Base-by-base conservation (phyloP, 192 early-diverging fungal species). In the Obelidium mucronatum region DNA sequence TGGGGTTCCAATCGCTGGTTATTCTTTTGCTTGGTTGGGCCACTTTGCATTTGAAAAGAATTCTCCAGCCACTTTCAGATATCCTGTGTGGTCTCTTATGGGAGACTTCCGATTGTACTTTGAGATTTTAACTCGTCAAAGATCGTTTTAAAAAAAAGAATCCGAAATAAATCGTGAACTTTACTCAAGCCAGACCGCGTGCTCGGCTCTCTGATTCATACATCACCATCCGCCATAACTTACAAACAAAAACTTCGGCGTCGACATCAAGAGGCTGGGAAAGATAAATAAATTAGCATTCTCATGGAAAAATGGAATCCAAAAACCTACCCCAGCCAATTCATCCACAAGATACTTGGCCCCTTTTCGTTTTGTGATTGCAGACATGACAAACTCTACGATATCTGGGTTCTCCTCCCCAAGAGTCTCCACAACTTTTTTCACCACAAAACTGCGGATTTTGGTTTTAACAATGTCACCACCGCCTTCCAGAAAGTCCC, bases 191-290 rank as follows among this genome's bases (percentile, higher is more conserved):
- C 40, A 91, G 77, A 8, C 90, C 88, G 30, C 75, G 73, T 19
- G 86, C 80, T 68, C 88, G 80, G 35, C 88, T 82, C 78, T 96
- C 94, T 2, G 92, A 94, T 73, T 96, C 94, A 79, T 87, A 94
- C 44, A 96, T 93, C 13, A 96, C 75, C 85, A 90, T 92, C 48
- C 94, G 86, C 96, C 96, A 99, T 13, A 98, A 80, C 66, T 91
- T 91, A 76, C 90, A 90, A 8, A 97, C 95, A 88, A 99, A 93
- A 36, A 88, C 84, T 24, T 89, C 87, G 2, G 96, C 92, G 59
- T 96, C 96, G 22, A 96, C 94, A 67, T 94, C 96, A 64, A 98
- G 62, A 24, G 35, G n/a, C n/a, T n/a, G n/a, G n/a, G n/a, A n/a
- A n/a, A n/a, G n/a, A n/a, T n/a, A n/a, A n/a, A n/a, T 4, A 35